Conservation (phyloP, 768 basidiomycete species). For the Lactifluus piperatus region DNA sequence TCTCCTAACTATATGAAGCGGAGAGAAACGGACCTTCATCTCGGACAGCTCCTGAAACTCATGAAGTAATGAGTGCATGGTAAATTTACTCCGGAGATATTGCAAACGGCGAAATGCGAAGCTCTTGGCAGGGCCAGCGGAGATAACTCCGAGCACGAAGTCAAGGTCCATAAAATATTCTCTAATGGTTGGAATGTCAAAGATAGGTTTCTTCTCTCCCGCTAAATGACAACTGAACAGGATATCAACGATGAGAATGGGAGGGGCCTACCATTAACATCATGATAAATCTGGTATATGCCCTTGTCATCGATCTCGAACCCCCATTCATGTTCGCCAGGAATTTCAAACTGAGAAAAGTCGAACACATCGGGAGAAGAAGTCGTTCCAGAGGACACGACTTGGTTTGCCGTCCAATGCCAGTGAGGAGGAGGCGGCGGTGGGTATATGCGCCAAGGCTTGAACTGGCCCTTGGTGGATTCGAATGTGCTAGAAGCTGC, state of each 20-base stretch:
- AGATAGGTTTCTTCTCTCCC: slow-evolving; percentile 46
- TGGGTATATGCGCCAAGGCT: slow-evolving; percentile 86
- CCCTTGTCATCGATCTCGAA: slow-evolving; percentile 81
- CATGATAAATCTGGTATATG: slow-evolving; percentile 77
- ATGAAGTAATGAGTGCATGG: slow-evolving; percentile 85
- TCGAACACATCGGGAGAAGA: slow-evolving; percentile 45
- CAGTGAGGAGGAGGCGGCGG: slow-evolving; percentile 92
- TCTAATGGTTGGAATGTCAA: slow-evolving; percentile 73
- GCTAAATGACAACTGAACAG: slow-evolving; percentile 10
- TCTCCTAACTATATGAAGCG: neutral
- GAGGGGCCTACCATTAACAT: slow-evolving; percentile 27
- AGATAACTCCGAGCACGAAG: slow-evolving; percentile 80
- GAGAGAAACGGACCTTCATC: slow-evolving; percentile 77
- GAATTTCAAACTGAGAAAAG: slow-evolving; percentile 67
- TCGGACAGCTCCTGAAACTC: slow-evolving; percentile 91
- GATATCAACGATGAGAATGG: neutral
- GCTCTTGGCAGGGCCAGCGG: slow-evolving; percentile 93
- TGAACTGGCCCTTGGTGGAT: slow-evolving; percentile 28
- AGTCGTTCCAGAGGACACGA: slow-evolving; percentile 32
- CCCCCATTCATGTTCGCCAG: slow-evolving; percentile 45
- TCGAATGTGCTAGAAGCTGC: slow-evolving; percentile 28
- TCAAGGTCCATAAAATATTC: slow-evolving; percentile 98
- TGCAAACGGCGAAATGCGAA: slow-evolving; percentile 89
- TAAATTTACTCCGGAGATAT: slow-evolving; percentile 89
- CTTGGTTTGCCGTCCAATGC: slow-evolving; percentile 65